Evolutionary conservation across 371 early-diverging fungal genomes (phyloP).

Genomic region (Chytridium lagenaria): DNA sequence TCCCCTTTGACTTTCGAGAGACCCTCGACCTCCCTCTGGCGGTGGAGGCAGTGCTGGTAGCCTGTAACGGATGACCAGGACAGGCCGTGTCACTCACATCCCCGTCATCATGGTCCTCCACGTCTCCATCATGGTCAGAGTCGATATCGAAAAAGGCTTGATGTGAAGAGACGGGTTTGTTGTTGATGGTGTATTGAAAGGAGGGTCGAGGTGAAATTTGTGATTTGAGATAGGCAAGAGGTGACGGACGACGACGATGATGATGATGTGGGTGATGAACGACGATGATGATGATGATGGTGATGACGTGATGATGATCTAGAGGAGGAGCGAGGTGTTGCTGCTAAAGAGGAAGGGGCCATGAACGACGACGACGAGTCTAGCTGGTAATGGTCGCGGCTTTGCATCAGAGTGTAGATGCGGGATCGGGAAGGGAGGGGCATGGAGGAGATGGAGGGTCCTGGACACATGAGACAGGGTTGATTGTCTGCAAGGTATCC

Average conservation of each 20-base stretch:
- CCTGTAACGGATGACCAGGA: not conserved
- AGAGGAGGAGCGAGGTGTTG: not conserved
- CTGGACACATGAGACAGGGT: constrained; percentile 9
- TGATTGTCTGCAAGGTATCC: not conserved
- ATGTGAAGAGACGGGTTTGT: not conserved
- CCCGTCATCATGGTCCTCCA: not conserved
- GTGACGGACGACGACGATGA: no score
- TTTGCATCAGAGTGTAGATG: not conserved
- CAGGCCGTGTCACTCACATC: no score
- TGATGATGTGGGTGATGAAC: no score
- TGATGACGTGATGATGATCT: no score
- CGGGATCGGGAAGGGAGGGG: constrained; percentile 4
- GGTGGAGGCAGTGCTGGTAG: not conserved
- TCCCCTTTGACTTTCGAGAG: not conserved
- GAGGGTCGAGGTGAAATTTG: not conserved
- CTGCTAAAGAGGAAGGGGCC: not conserved
- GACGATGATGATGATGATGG: no score
- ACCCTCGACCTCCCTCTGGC: not conserved
- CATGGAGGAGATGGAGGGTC: constrained; percentile 5
- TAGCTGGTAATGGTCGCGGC: not conserved
- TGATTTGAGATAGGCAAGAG: not conserved
- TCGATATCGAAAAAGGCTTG: not conserved
- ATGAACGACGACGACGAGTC: not conserved
- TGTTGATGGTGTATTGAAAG: not conserved
- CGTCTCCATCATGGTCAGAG: constrained; percentile 7